Base-by-base conservation (phyloP, 2,329 filamentous ascomycete species). In the Chaetomiaceae sp. region DNA sequence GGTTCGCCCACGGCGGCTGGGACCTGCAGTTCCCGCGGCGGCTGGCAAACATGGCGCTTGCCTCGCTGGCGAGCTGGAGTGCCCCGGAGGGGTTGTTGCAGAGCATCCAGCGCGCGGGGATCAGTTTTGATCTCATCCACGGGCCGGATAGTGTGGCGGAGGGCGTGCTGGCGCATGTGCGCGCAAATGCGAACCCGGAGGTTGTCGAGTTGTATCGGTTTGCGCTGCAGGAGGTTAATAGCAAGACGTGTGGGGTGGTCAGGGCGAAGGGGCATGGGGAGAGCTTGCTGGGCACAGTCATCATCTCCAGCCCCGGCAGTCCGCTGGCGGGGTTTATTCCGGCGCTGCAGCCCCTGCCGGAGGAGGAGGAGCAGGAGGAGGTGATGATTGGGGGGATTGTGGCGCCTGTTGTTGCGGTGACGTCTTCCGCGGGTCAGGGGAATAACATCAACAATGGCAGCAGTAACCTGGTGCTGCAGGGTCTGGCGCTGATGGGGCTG, bases 1-100 rank as follows among this genome's bases (percentile, higher is more conserved):
- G 91, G 91, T 96, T 96, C 68, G 82, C 85, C n/a, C 89, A 86
- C 59, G 80, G 91, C 43, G 91, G 92, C 14, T 96, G 91, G 91
- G 91, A 95, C 63, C 86, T 76, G 0, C 75, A 80, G 43, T 82
- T 81, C 54, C 78, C 80, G 3, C 74, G 77, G 11, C 74, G 78
- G 14, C 63, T 83, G 19, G 76, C 75, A 63, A 91, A 87, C 66
- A 85, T 95, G 78, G 73, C 84, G 3, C 85, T 94, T 45, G 79
- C 81, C 33, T 86, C 90, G 61, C 72, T 95, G n/a, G 69, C 76
- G 22, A 79, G 77, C 12, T 95, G 90, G 90, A 72, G 76, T 6
- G 83, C 88, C 6, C 89, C 90, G 0, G 85, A 91, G 36, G 88
- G 88, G 0, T 80, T 95, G 61, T 78, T 87, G 1, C 84, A 86